phyloP scores from a whole-genome alignment of 345 rosid genomes.

The Bruguiera sexangula region DNA sequence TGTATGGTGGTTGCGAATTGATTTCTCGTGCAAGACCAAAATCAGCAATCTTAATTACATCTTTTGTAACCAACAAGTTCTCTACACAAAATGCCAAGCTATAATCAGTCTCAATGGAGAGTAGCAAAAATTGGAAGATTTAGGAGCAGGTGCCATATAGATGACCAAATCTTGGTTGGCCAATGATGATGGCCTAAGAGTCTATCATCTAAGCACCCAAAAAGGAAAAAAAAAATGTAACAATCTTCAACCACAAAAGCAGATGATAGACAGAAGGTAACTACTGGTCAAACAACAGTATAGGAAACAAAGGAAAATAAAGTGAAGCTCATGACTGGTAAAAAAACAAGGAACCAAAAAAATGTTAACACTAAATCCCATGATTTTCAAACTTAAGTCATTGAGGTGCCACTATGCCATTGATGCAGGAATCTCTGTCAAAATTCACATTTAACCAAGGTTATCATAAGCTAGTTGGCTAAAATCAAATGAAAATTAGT shows the following conservation, averaged over 20 bases:
- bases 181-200: not conserved
- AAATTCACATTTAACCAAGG: too few relatives aligned
- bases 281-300: too few relatives aligned
- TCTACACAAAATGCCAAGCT: constrained; percentile 30
- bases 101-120: not conserved
- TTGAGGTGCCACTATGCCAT: too few relatives aligned
- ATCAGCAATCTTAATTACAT: constrained; percentile 74
- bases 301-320: too few relatives aligned
- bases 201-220: not conserved
- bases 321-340: too few relatives aligned
- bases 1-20: constrained; percentile 67
- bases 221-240: not conserved
- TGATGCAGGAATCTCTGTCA: too few relatives aligned
- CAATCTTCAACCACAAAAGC: not conserved
- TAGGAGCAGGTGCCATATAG: not conserved
- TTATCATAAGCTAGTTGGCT: too few relatives aligned
- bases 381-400: too few relatives aligned
- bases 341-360: too few relatives aligned
- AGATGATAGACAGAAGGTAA: not conserved
- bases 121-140: constrained; percentile 7
- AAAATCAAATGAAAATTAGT: too few relatives aligned
- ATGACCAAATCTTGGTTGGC: too few relatives aligned
- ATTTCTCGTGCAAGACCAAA: constrained; percentile 87
- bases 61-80: constrained; percentile 68
- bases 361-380: too few relatives aligned